Evolutionary conservation across 2,329 filamentous ascomycete genomes (phyloP).

Genomic region (Pyrenophora teres): DNA sequence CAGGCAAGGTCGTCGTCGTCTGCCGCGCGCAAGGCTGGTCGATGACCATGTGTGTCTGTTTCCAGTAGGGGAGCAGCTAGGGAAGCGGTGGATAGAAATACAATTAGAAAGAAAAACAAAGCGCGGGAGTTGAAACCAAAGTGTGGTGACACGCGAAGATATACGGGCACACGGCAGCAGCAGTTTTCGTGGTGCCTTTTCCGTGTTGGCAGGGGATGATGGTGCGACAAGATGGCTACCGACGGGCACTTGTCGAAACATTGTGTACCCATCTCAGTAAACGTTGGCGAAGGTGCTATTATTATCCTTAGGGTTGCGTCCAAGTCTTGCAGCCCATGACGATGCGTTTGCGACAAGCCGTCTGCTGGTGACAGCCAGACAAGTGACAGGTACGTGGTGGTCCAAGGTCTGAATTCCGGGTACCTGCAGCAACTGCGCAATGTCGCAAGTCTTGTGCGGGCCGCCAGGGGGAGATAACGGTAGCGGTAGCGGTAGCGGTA

Average conservation of each 20-base stretch:
- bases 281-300: slow-evolving; percentile 19
- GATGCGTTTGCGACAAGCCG: not conserved
- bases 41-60: slow-evolving; percentile 39
- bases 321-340: slow-evolving; percentile 29
- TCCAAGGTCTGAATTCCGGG: slow-evolving; percentile 5
- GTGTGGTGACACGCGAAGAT: slow-evolving; percentile 18
- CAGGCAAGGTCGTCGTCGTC: slow-evolving; percentile 35
- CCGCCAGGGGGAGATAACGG: slow-evolving; percentile 11
- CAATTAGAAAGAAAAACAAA: slow-evolving; percentile 34
- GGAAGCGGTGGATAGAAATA: slow-evolving; percentile 33
- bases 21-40: slow-evolving; percentile 30
- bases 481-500: slow-evolving; percentile 1
- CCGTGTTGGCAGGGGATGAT: slow-evolving; percentile 30
- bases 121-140: slow-evolving; percentile 13
- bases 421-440: slow-evolving; percentile 24
- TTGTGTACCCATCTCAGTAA: slow-evolving; percentile 23
- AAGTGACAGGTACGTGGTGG: slow-evolving; percentile 1
- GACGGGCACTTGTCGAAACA: slow-evolving; percentile 27
- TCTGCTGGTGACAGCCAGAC: not conserved
- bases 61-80: slow-evolving; percentile 35
- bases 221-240: slow-evolving; percentile 41
- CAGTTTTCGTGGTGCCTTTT: slow-evolving; percentile 27
- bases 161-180: slow-evolving; percentile 26
- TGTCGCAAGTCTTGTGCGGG: slow-evolving; percentile 15
- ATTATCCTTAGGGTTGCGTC: slow-evolving; percentile 19